phyloP scores from a whole-genome alignment of 306 rosid species.

The Quercus robur region DNA sequence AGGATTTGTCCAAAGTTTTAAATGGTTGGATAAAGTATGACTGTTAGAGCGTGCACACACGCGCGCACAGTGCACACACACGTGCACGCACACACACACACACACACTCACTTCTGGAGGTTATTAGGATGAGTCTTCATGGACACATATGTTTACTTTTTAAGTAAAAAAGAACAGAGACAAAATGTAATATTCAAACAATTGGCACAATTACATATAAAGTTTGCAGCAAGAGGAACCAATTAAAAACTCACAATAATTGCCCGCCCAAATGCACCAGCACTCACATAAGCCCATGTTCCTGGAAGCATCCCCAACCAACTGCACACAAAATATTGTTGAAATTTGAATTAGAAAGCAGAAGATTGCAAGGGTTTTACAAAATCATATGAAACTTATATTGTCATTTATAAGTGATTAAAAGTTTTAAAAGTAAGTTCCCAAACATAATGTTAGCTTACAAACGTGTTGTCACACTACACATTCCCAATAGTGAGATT shows the following conservation, averaged over 20 bases:
- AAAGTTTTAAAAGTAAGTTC: neutral
- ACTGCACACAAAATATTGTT: slow-evolving; percentile 42
- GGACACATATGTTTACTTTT: neutral
- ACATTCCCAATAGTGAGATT: neutral
- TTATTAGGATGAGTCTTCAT: too few species aligned
- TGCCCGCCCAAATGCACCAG: slow-evolving; percentile 99
- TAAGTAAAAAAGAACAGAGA: neutral
- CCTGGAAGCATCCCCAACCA: slow-evolving; percentile 99
- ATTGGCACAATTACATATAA: neutral
- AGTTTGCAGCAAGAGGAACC: neutral
- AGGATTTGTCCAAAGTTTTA: neutral
- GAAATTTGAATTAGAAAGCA: slow-evolving; percentile 17
- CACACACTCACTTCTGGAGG: too few species aligned
- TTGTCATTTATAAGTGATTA: neutral
- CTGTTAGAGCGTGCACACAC: neutral
- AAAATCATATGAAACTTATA: neutral
- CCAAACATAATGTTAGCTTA: neutral
- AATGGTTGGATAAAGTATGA: neutral
- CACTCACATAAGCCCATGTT: slow-evolving; percentile 99
- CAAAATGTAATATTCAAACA: neutral
- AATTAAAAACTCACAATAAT: slow-evolving; percentile 69
- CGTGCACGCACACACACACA: neutral
- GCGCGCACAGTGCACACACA: neutral
- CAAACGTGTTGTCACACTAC: neutral
- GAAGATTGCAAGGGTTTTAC: neutral